A percentile compares a stretch with the other conserved stretches of the same genome.
These are phyloP conservation scores for Tolypocladium guangdongense DNA, from an alignment of 2,329 filamentous ascomycete genomes.

Conservation along the genomic window DNA sequence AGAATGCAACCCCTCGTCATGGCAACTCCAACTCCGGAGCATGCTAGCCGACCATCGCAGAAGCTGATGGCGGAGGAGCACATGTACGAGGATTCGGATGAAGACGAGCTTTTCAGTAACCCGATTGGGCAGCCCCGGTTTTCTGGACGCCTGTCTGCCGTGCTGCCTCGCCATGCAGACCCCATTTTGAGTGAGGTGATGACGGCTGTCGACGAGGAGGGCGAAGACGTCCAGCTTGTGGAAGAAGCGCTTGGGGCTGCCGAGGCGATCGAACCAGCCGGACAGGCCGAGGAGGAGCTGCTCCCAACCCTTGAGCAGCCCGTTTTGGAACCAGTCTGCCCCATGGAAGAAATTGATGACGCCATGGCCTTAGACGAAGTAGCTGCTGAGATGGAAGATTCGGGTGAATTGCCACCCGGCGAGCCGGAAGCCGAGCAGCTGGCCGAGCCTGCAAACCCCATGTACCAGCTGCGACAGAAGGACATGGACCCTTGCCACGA, in stretches of 20 bases:
- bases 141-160: constrained; percentile 33
- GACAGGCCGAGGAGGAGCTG: neutral
- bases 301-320: neutral
- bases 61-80: constrained; percentile 26
- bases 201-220: constrained; percentile 18
- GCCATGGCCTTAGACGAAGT: constrained; percentile 13
- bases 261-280: neutral
- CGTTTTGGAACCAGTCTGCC: neutral
- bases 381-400: constrained; percentile 6
- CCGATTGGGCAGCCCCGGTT: constrained; percentile 27
- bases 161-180: constrained; percentile 31
- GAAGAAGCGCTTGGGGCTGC: neutral
- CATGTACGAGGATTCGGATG: constrained; percentile 10
- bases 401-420: constrained; percentile 2
- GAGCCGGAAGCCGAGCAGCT: neutral
- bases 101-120: constrained; percentile 21
- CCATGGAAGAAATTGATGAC: constrained; percentile 5
- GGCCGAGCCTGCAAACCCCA: constrained; percentile 7
- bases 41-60: constrained; percentile 19
- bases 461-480: constrained; percentile 33
- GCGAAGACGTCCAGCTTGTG: constrained; percentile 2
- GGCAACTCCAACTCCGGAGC: constrained; percentile 16
- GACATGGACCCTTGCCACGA: constrained; percentile 32
- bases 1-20: constrained; percentile 25
- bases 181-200: constrained; percentile 23